Conservation (phyloP, 345 rosid species). For the Microthlaspi erraticum region DNA sequence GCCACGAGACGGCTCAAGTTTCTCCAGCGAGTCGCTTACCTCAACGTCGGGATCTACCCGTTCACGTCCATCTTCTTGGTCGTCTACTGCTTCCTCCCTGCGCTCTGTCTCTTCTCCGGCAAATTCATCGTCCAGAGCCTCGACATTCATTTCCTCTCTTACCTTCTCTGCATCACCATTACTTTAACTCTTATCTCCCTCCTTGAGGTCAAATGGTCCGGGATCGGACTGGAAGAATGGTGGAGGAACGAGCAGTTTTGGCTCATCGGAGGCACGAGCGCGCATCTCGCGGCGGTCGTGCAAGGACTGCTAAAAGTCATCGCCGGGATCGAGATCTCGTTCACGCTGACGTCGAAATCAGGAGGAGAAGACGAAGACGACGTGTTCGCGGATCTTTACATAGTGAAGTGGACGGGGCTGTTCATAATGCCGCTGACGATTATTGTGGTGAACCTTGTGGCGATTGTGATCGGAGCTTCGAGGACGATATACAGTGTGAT, state of each 20-base stretch:
- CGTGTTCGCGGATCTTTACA: slow-evolving; percentile 71
- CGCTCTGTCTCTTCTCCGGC: slow-evolving; percentile 80
- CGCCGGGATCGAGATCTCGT: slow-evolving; percentile 86
- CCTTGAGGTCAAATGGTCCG: slow-evolving; percentile 93
- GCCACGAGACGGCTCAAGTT: slow-evolving; percentile 76
- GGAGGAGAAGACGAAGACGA: slow-evolving; percentile 79
- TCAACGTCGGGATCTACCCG: slow-evolving; percentile 88
- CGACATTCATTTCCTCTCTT: slow-evolving; percentile 61
- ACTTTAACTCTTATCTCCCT: slow-evolving; percentile 71
- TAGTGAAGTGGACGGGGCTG: slow-evolving; percentile 88
- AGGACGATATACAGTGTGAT: slow-evolving; percentile 80
- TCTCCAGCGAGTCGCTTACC: slow-evolving; percentile 82
- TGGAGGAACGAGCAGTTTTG: slow-evolving; percentile 98
- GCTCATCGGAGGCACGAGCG: slow-evolving; percentile 92
- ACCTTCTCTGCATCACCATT: slow-evolving; percentile 69
- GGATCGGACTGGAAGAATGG: slow-evolving; percentile 78
- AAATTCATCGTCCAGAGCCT: slow-evolving; percentile 73
- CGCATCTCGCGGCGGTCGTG: slow-evolving; percentile 80
- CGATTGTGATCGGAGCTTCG: slow-evolving; percentile 70
- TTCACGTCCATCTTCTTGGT: slow-evolving; percentile 83
- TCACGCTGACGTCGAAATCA: slow-evolving; percentile 75
- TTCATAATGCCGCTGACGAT: slow-evolving; percentile 85
- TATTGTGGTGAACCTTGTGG: slow-evolving; percentile 66
- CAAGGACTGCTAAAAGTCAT: slow-evolving; percentile 86
- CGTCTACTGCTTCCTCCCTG: slow-evolving; percentile 85